Percentiles rank a stretch among this genome's conserved stretches.
phyloP scores from a whole-genome alignment of 768 basidiomycete species.

The Sarcodon sp. region DNA sequence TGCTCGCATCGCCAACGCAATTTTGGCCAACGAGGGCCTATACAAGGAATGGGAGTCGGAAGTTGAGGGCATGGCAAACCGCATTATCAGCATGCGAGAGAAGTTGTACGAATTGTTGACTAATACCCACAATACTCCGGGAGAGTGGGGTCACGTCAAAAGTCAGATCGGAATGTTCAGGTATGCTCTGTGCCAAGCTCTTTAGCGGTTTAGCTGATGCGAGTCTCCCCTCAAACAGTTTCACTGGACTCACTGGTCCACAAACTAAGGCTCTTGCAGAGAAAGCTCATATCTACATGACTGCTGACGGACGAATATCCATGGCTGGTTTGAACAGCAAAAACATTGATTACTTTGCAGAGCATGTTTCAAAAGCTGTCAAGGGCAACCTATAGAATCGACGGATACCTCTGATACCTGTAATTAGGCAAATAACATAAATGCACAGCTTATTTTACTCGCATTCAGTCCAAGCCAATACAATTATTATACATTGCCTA shows the following conservation, averaged over 20 bases:
- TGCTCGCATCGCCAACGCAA: slow-evolving; percentile 75
- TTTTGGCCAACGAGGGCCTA: slow-evolving; percentile 61
- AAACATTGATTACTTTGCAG: slow-evolving; percentile 87
- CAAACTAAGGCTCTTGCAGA: slow-evolving; percentile 79
- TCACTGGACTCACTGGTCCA: slow-evolving; percentile 69
- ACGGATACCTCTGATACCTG: not conserved
- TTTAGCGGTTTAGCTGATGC: not conserved
- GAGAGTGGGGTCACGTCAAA: slow-evolving; percentile 91
- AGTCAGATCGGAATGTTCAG: slow-evolving; percentile 98
- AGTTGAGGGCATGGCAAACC: slow-evolving; percentile 91
- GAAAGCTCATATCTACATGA: slow-evolving; percentile 90
- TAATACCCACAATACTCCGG: slow-evolving; percentile 77
- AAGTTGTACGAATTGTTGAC: slow-evolving; percentile 68
- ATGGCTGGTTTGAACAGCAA: slow-evolving; percentile 82
- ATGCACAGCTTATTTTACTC: not conserved
- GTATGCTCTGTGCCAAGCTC: slow-evolving; percentile 25
- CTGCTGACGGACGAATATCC: slow-evolving; percentile 84
- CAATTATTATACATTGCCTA: not conserved
- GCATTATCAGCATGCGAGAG: slow-evolving; percentile 90
- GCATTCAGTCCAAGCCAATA: not conserved
- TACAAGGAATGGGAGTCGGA: slow-evolving; percentile 85
- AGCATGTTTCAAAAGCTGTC: slow-evolving; percentile 75
- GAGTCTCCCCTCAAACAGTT: slow-evolving; percentile 22
- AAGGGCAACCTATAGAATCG: slow-evolving; percentile 48
- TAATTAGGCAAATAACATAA: not conserved